Base-by-base conservation (phyloP, 768 basidiomycete genomes). In the Lentinula sp. region DNA sequence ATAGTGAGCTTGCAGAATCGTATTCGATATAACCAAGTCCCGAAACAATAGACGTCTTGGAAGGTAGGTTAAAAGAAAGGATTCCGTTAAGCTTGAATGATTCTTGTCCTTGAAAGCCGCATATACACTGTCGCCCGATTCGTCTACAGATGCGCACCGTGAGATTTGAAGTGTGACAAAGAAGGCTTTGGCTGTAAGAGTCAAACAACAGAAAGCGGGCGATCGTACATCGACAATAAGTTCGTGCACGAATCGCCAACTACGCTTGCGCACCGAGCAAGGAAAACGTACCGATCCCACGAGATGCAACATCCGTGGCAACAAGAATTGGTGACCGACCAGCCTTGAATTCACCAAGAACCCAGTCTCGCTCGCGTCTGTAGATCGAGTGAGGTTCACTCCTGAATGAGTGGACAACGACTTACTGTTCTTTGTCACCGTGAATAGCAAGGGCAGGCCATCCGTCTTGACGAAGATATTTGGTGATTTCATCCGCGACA, bases 361-460 rank as follows among this genome's bases (percentile, higher is more conserved):
- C 97, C 97, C 97, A 99, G 71, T 99, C 97, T 78, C 97, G 95
- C 79, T 99, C 97, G 61, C 92, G 91, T 69, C 91, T 94, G 62
- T 11, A 51, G 28, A 50, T 68, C 46, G 63, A 57, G 9, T 32
- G 28, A 57, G 13, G 31, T 7, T 21, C 13, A 10, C 10, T 4
- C n/a, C n/a, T 21, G n/a, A 40, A 35, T 9, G 4, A 28, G 9
- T 23, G 53, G 11, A 1, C 7, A 56, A 37, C 18, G 3, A 80
- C 90, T 66, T 71, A 95, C 91, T 97, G 94, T 79, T 95, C 95
- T 76, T 99, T 99, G 80, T 99, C 97, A 69, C 97, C 97, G 70
- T 99, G 97, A 69, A 99, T 99, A 58, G 97, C 96, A 40, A 99
- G 80, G 13, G 97, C 97, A n/a, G 97, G 97, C 97, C 97, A 99